Percentiles rank a stretch among this genome's conserved stretches.
Conservation (phyloP, 768 basidiomycete genomes). For the Mycena rebaudengoi region DNA sequence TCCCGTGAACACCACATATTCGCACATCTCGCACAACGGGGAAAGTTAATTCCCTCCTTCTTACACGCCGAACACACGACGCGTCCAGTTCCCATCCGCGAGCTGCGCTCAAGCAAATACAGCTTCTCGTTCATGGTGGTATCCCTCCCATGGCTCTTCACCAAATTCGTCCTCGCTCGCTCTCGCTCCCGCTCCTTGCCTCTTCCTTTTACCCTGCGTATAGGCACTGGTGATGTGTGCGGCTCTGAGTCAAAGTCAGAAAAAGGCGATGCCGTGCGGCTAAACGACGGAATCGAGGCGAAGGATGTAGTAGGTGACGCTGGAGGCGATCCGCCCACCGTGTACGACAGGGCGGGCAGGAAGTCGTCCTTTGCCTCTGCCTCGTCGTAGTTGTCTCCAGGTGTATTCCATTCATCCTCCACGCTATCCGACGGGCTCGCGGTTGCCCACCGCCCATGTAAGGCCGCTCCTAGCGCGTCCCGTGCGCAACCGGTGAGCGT, state of each 20-base stretch:
- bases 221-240: too few species aligned
- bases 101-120: neutral
- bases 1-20: constrained; percentile 6
- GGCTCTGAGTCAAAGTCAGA: neutral
- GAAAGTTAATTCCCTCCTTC: constrained; percentile 6
- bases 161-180: too few species aligned
- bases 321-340: neutral
- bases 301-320: neutral
- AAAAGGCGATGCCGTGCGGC: constrained; percentile 1
- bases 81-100: neutral
- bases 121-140: neutral
- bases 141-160: too few species aligned
- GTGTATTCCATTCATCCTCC: too few species aligned
- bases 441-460: too few species aligned
- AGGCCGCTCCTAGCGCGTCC: neutral
- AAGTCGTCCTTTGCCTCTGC: too few species aligned
- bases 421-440: too few species aligned
- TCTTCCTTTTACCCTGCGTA: neutral
- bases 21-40: constrained; percentile 1
- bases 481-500: neutral
- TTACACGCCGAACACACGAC: constrained; percentile 4
- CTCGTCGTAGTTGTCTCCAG: neutral
- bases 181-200: neutral
- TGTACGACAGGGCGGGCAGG: neutral
- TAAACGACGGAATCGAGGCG: neutral